phyloP scores from a whole-genome alignment of 306 rosid species.

The Macrotyloma uniflorum region DNA sequence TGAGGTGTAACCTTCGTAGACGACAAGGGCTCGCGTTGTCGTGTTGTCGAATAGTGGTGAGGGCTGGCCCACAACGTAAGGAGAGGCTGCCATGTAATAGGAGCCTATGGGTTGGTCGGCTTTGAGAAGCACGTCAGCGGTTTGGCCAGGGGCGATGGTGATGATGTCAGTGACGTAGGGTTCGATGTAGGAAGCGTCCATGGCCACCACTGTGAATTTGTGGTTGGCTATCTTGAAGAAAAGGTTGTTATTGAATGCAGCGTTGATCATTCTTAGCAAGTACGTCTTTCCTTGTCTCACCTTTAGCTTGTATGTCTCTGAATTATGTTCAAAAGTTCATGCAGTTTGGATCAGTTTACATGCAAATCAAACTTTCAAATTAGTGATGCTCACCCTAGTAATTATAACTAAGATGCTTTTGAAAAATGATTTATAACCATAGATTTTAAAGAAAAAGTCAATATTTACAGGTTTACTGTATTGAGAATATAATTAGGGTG shows the following conservation, averaged over 20 bases:
- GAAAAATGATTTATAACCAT: too few relatives aligned
- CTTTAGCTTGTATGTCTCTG: slow-evolving; percentile 37
- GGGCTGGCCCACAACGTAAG: slow-evolving; percentile 26
- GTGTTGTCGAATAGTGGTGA: slow-evolving; percentile 21
- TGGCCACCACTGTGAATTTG: slow-evolving; percentile 55
- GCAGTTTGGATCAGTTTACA: neutral
- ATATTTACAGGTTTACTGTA: too few relatives aligned
- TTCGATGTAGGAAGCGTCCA: slow-evolving; percentile 62
- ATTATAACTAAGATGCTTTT: too few relatives aligned
- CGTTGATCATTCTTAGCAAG: slow-evolving; percentile 58
- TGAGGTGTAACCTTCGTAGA: slow-evolving; percentile 19
- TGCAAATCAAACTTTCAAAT: neutral
- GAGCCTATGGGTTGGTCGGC: slow-evolving; percentile 51
- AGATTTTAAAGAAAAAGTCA: too few relatives aligned
- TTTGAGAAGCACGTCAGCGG: slow-evolving; percentile 50
- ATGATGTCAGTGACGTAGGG: slow-evolving; percentile 47
- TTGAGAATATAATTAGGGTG: too few relatives aligned
- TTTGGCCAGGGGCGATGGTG: slow-evolving; percentile 56
- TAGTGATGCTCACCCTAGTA: neutral
- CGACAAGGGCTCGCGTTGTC: slow-evolving; percentile 44
- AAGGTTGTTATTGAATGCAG: slow-evolving; percentile 57
- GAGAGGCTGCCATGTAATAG: slow-evolving; percentile 64
- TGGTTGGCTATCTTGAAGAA: slow-evolving; percentile 64
- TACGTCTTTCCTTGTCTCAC: slow-evolving; percentile 55
- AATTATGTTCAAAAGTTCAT: neutral